phyloP scores from a whole-genome alignment of 1,284 basidiomycete species.

The Cryptococcus jaspeensis region DNA sequence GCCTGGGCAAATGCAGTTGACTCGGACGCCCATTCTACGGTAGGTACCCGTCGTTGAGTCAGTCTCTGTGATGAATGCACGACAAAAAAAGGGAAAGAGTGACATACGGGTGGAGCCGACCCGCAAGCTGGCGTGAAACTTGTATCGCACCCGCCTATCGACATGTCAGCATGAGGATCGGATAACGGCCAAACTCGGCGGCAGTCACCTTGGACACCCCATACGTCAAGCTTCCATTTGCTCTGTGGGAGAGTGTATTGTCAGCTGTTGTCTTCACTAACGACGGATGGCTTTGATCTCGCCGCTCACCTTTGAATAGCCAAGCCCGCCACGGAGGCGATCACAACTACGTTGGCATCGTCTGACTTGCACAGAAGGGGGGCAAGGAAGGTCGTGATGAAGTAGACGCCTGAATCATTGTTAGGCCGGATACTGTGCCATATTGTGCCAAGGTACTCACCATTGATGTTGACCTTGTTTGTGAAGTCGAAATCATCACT shows the following conservation, averaged over 20 bases:
- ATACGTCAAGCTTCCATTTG: conserved; percentile 30
- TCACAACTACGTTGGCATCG: conserved; percentile 31
- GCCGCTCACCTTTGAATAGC: conserved; percentile 20
- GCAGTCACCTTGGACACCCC: conserved; percentile 38
- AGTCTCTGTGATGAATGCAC: no score
- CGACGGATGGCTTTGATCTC: no score
- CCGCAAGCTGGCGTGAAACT: conserved; percentile 26
- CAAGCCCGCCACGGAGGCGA: conserved; percentile 33
- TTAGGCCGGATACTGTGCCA: no score
- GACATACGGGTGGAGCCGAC: conserved; percentile 29
- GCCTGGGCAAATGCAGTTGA: conserved; percentile 39
- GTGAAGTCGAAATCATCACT: conserved; percentile 9
- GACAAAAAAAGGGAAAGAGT: no score
- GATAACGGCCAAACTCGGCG: not conserved
- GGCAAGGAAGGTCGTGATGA: conserved; percentile 30
- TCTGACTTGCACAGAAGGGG: conserved; percentile 30
- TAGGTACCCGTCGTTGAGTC: not conserved
- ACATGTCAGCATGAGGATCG: not conserved
- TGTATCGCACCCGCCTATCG: conserved; percentile 19
- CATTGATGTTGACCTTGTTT: conserved; percentile 38
- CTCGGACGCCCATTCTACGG: conserved; percentile 34
- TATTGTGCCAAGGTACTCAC: not conserved
- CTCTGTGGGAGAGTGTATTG: no score
- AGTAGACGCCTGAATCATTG: conserved; percentile 25
- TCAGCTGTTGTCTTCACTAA: no score